Conservation (phyloP, 805 yeast genomes). For the Starmerella khaoyaiensis region DNA sequence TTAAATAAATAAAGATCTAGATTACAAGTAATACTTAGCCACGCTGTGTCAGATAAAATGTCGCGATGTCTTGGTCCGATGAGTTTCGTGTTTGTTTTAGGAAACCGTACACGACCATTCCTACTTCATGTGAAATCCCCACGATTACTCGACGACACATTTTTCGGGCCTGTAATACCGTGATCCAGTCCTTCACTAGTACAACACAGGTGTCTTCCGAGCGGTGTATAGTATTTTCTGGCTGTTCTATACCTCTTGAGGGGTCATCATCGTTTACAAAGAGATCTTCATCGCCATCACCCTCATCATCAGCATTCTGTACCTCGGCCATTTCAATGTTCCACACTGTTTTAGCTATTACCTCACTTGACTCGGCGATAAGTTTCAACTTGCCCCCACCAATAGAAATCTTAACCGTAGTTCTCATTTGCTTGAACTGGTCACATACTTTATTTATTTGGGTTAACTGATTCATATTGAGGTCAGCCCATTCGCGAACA, state of each 20-base stretch:
- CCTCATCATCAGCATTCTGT: constrained; percentile 4
- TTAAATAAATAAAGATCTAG: too few relatives aligned
- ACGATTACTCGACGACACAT: constrained; percentile 16
- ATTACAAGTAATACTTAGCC: too few relatives aligned
- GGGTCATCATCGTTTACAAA: constrained; percentile 5
- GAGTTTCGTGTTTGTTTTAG: constrained; percentile 8
- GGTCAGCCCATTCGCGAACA: constrained; percentile 41
- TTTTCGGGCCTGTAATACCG: constrained; percentile 12
- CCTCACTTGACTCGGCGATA: constrained; percentile 21
- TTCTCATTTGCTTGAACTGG: constrained; percentile 23
- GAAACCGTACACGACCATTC: constrained; percentile 15
- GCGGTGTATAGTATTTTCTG: background rate
- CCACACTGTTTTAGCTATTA: constrained; percentile 25
- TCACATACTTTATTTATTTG: constrained; percentile 26
- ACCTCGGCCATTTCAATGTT: constrained; percentile 16
- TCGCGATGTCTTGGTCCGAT: constrained; percentile 11
- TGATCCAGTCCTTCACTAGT: constrained; percentile 15
- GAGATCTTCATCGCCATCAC: constrained; percentile 2
- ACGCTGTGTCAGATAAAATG: constrained; percentile 17
- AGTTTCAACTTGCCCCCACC: constrained; percentile 21
- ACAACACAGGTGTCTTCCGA: constrained; percentile 6
- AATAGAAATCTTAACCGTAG: constrained; percentile 18
- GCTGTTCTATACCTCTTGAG: too few relatives aligned
- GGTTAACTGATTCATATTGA: constrained; percentile 26
- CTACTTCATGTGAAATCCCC: constrained; percentile 13